Evolutionary conservation across 1,284 basidiomycete species (phyloP), one percentile per base, ranked within the genome.

Genomic region (Melampsora larici-populina): DNA sequence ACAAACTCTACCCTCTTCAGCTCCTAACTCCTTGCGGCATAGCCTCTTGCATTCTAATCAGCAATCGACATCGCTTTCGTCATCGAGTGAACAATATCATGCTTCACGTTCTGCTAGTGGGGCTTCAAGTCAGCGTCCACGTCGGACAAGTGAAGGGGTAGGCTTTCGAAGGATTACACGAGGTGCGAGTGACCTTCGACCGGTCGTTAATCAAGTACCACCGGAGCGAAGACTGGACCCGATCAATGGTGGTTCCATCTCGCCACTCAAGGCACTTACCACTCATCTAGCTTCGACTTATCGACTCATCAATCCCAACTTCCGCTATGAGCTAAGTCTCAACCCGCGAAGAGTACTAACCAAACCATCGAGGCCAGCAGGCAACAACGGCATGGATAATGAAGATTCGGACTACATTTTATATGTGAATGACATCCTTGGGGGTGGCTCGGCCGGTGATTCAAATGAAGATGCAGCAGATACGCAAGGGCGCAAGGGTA

Each of bases 341-440:
- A 97, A 97, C 84, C 94, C 94, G 6, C 88, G 94, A 67, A 89
- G 94, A 67, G 95, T 97, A 15, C 87, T 97, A 79, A 97, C 95
- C 33, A 97, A 97, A 85, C 94, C 95, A 51, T 93, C 92, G 86
- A 96, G 96, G 84, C 92, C 93, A 0, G 87, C 88, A 0, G 91
- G 94, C 84, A 97, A 97, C 82, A 93, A 97, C 79, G 94, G 94
- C 0, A 94, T 90, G 81, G 94, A 97, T 85, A 97, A 97, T 81
- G 94, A 97, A 82, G 94, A 97, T 83, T 94, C 93, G 82, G 94
- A 97, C 84, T 97, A 97, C 81, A 97, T 97, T 82, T 88, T 97
- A 79, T 97, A 96, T 84, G 94, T 97, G 82, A 97, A 97, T 83
- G 94, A 97, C 83, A 93, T 92, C 87, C 85, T 97, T 72, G 94